Percentiles rank a stretch among this genome's conserved stretches.
phyloP scores from a whole-genome alignment of 73 alveolate genomes.

The Loxodes magnus region DNA sequence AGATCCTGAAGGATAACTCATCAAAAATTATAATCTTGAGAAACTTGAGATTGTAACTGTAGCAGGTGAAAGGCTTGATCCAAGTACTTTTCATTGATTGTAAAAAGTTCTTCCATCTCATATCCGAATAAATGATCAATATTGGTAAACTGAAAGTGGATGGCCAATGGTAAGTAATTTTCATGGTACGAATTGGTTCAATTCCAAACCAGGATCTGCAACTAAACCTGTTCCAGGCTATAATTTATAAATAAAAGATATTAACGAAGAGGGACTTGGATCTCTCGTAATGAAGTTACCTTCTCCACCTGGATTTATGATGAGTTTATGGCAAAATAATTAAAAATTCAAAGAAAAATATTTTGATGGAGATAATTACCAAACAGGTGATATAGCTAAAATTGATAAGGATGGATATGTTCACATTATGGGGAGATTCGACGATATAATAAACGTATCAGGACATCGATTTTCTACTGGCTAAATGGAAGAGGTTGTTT shows the following conservation, averaged over 20 bases:
- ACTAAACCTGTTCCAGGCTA: conserved; percentile 30
- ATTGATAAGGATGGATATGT: conserved; percentile 82
- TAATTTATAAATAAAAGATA: conserved; percentile 38
- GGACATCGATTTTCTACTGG: conserved; percentile 84
- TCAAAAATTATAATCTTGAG: conserved; percentile 12
- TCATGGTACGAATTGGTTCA: conserved; percentile 40
- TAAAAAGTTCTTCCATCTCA: conserved; percentile 39
- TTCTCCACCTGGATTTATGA: conserved; percentile 97
- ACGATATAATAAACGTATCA: conserved; percentile 71
- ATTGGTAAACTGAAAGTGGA: conserved; percentile 99
- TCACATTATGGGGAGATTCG: conserved; percentile 81
- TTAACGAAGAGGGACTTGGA: conserved; percentile 75
- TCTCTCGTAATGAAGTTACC: conserved; percentile 78
- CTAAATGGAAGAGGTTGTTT: conserved; percentile 58
- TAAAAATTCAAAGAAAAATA: conserved; percentile 79
- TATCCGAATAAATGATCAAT: conserved; percentile 75
- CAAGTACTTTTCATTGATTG: conserved; percentile 69
- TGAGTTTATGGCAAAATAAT: conserved; percentile 89
- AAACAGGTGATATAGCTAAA: conserved; percentile 74
- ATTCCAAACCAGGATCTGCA: conserved; percentile 39
- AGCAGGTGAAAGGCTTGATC: conserved; percentile 43
- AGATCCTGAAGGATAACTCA: conserved; percentile 89
- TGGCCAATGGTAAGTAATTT: conserved; percentile 24
- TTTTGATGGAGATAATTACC: conserved; percentile 51
- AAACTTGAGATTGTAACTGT: conserved; percentile 24